A percentile compares a stretch with the other conserved stretches of the same genome.
Evolutionary conservation across 2,329 filamentous ascomycete species (phyloP).

Genomic region (Penicillium italicum): DNA sequence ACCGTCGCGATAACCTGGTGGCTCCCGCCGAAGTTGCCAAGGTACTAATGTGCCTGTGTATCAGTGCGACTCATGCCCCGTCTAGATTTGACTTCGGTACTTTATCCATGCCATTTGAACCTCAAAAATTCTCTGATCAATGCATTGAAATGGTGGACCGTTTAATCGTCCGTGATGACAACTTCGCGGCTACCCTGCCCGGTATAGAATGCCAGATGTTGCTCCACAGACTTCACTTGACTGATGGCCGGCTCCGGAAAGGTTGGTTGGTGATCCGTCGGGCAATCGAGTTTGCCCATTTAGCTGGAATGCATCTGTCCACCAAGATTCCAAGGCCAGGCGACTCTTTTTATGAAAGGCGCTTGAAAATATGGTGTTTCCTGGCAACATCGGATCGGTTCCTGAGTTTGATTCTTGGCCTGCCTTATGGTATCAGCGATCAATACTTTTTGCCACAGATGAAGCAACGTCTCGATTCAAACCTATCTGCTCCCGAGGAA

Average conservation of each 20-base stretch:
- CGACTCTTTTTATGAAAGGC: slow-evolving; percentile 29
- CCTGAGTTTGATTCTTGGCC: slow-evolving; percentile 52
- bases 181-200: slow-evolving; percentile 50
- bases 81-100: slow-evolving; percentile 36
- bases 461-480: slow-evolving; percentile 18
- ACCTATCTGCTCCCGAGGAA: slow-evolving; percentile 22
- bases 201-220: slow-evolving; percentile 53
- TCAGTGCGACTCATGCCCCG: slow-evolving; percentile 44
- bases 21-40: slow-evolving; percentile 41
- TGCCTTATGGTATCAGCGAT: slow-evolving; percentile 46
- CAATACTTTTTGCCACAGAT: slow-evolving; percentile 31
- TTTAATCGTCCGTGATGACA: slow-evolving; percentile 50
- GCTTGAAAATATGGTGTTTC: slow-evolving; percentile 40
- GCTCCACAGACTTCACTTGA: slow-evolving; percentile 52
- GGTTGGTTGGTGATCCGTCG: slow-evolving; percentile 53
- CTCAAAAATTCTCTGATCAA: slow-evolving; percentile 44
- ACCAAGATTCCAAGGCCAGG: slow-evolving; percentile 26
- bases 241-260: slow-evolving; percentile 54
- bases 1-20: slow-evolving; percentile 19
- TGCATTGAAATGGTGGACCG: slow-evolving; percentile 48
- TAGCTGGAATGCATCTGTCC: slow-evolving; percentile 49
- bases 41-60: slow-evolving; percentile 44
- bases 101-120: slow-evolving; percentile 39
- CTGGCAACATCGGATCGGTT: slow-evolving; percentile 49
- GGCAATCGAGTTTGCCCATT: slow-evolving; percentile 51